phyloP scores from a whole-genome alignment of 306 rosid genomes.

The Sophora flavescens region DNA sequence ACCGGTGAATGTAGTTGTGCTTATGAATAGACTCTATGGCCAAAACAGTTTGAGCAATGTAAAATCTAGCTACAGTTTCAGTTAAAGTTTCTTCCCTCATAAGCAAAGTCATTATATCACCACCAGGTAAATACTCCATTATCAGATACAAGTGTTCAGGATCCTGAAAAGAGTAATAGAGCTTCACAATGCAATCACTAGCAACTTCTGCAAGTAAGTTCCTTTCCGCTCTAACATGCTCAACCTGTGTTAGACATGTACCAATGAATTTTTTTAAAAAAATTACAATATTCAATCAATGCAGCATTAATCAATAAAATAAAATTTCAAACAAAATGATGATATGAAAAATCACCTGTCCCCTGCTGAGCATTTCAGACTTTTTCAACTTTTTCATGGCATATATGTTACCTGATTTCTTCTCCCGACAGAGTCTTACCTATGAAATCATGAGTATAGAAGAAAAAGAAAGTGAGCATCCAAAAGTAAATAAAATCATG shows the following conservation, averaged over 20 bases:
- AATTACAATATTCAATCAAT: not conserved
- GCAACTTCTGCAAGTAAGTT: slow-evolving; percentile 96
- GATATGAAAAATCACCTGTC: slow-evolving; percentile 50
- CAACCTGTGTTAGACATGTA: slow-evolving; percentile 49
- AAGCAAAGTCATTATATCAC: slow-evolving; percentile 94
- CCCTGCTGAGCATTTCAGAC: slow-evolving; percentile 64
- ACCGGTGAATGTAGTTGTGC: slow-evolving; percentile 92
- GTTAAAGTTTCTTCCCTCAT: slow-evolving; percentile 97
- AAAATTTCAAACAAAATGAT: slow-evolving; percentile 1
- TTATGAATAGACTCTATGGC: slow-evolving; percentile 91
- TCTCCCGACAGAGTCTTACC: slow-evolving; percentile 58
- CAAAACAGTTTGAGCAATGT: slow-evolving; percentile 72
- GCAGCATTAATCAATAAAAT: not conserved
- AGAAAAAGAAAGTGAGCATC: slow-evolving; percentile 18
- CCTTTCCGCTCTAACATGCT: slow-evolving; percentile 85
- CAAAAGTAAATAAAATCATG: not conserved
- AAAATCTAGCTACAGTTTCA: slow-evolving; percentile 80
- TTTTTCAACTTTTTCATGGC: slow-evolving; percentile 64
- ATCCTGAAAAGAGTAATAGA: slow-evolving; percentile 94
- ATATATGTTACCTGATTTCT: slow-evolving; percentile 56
- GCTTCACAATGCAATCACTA: slow-evolving; percentile 89
- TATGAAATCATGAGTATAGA: slow-evolving; percentile 23
- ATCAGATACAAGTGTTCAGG: slow-evolving; percentile 82
- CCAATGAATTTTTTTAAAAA: not conserved
- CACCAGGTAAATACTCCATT: slow-evolving; percentile 97